Evolutionary conservation across 352 stramenopile genomes (phyloP).

Genomic region (Phytopythium mirpurense): DNA sequence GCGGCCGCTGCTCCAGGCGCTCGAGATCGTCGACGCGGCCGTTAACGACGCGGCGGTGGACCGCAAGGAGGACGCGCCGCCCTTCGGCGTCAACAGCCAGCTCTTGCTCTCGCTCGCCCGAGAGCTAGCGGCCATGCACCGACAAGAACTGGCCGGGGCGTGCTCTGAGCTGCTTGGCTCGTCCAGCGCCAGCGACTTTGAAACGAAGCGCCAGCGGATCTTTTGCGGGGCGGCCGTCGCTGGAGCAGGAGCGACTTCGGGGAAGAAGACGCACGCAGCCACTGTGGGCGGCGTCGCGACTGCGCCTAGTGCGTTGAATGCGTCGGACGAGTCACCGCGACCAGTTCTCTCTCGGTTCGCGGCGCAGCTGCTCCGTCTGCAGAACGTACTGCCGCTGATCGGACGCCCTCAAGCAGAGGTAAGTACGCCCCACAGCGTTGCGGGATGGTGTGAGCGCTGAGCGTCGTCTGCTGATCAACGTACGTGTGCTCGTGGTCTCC

Average conservation of each 20-base stretch:
- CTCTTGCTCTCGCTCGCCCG: constrained; percentile 36
- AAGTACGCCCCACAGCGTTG: background rate
- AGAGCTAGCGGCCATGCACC: constrained; percentile 33
- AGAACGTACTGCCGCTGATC: constrained; percentile 28
- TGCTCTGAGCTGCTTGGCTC: constrained; percentile 35
- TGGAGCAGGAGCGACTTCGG: constrained; percentile 3
- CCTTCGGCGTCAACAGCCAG: constrained; percentile 37
- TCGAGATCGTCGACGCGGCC: constrained; percentile 49
- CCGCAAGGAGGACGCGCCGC: background rate
- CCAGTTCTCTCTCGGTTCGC: constrained; percentile 22
- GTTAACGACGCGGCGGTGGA: constrained; percentile 2
- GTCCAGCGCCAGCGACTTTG: constrained; percentile 44
- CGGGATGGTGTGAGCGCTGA: background rate
- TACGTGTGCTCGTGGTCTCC: no score
- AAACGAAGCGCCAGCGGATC: constrained; percentile 35
- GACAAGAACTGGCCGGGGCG: constrained; percentile 19
- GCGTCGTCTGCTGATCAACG: constrained; percentile 7
- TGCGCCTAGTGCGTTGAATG: background rate
- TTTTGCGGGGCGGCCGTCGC: constrained; percentile 21
- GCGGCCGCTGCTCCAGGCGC: constrained; percentile 42
- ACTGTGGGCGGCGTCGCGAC: background rate
- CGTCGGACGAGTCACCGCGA: constrained; percentile 3
- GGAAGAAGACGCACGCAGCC: background rate
- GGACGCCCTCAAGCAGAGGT: constrained; percentile 34
- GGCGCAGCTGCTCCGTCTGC: constrained; percentile 22